Percentiles rank a stretch among this genome's conserved stretches.
Conservation (phyloP, 352 stramenopile species). For the Pythium dissimile region DNA sequence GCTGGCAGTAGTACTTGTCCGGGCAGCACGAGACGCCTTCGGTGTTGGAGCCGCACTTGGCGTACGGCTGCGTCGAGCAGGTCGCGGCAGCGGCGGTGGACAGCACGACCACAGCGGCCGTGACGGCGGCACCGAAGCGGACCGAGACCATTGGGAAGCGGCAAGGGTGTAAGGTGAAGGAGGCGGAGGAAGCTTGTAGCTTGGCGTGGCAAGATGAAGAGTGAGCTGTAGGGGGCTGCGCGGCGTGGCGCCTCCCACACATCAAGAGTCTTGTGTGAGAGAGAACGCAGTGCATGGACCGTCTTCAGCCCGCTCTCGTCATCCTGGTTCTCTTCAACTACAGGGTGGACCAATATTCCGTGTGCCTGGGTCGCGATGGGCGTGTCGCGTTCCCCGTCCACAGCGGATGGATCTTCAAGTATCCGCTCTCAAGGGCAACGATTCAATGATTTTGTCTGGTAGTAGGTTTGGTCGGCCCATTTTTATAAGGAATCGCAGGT, state of each 20-base stretch:
- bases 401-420: background rate
- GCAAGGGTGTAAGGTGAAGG: too few relatives aligned
- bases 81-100: background rate
- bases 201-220: slow-evolving; percentile 5
- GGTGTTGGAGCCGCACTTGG: slow-evolving; percentile 20
- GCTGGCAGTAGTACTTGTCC: slow-evolving; percentile 39
- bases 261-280: too few relatives aligned
- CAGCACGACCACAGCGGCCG: background rate
- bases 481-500: too few relatives aligned
- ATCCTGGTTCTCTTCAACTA: too few relatives aligned
- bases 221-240: background rate
- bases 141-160: slow-evolving; percentile 9
- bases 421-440: too few relatives aligned
- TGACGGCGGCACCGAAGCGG: background rate
- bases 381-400: slow-evolving; percentile 2
- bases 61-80: slow-evolving; percentile 20
- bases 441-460: too few relatives aligned
- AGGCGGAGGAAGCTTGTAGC: background rate
- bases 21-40: slow-evolving; percentile 33
- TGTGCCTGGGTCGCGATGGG: background rate
- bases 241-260: too few relatives aligned
- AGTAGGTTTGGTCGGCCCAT: too few relatives aligned
- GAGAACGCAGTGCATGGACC: too few relatives aligned
- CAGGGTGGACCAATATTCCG: background rate
- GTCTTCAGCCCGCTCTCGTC: too few relatives aligned